These are phyloP conservation scores for Starmera dryadoides DNA, from an alignment of 805 yeast genomes.

Conservation along the genomic window DNA sequence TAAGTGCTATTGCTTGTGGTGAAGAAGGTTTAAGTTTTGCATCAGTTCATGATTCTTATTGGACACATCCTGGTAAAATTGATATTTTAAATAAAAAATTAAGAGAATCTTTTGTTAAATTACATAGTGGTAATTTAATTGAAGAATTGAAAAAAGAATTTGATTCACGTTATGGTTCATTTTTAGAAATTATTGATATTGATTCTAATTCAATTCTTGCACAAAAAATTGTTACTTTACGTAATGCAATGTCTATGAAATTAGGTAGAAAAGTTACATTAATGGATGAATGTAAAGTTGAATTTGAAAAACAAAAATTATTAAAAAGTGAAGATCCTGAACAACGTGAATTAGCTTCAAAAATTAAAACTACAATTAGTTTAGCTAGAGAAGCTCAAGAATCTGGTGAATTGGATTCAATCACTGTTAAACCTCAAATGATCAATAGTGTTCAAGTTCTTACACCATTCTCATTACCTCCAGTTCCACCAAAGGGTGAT, in stretches of 20 bases:
- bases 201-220: slow-evolving; percentile 47
- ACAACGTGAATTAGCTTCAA: slow-evolving; percentile 39
- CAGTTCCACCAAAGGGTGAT: slow-evolving; percentile 71
- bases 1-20: slow-evolving; percentile 78
- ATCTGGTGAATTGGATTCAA: slow-evolving; percentile 7
- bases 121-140: slow-evolving; percentile 72
- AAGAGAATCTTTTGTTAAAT: slow-evolving; percentile 70
- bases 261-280: slow-evolving; percentile 49
- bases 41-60: slow-evolving; percentile 94
- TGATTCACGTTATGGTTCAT: slow-evolving; percentile 68
- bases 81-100: slow-evolving; percentile 60
- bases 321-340: slow-evolving; percentile 45
- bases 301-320: slow-evolving; percentile 51
- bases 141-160: slow-evolving; percentile 70
- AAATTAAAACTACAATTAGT: slow-evolving; percentile 66
- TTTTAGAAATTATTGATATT: slow-evolving; percentile 53
- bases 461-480: slow-evolving; percentile 66
- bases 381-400: slow-evolving; percentile 29
- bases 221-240: slow-evolving; percentile 36
- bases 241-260: slow-evolving; percentile 39
- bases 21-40: slow-evolving; percentile 68
- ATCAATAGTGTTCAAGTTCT: slow-evolving; percentile 27
- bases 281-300: slow-evolving; percentile 69
- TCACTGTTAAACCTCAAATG: slow-evolving; percentile 2
- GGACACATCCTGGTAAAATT: slow-evolving; percentile 93